These are phyloP conservation scores for Cicer pinnatifidum DNA, from an alignment of 306 rosid genomes.

Conservation along the genomic window DNA sequence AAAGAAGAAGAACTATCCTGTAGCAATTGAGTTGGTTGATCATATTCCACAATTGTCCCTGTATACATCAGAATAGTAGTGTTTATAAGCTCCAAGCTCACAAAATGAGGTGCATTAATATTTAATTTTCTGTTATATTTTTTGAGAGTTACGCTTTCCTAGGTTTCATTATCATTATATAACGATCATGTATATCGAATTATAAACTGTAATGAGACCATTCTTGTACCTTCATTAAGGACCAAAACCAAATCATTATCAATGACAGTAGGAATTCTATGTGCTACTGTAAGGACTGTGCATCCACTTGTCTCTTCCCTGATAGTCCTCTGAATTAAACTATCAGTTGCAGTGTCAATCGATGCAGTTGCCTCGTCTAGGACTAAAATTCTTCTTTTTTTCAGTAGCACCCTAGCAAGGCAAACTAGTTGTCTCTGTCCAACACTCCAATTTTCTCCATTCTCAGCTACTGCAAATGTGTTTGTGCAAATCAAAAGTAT, in stretches of 20 bases:
- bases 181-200: constrained; percentile 6
- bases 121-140: neutral
- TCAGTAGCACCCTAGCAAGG: constrained; percentile 79
- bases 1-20: constrained; percentile 67
- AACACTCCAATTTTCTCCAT: constrained; percentile 96
- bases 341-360: constrained; percentile 80
- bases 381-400: constrained; percentile 74
- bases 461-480: constrained; percentile 73
- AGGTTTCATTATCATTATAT: constrained; percentile 29
- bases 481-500: constrained; percentile 7
- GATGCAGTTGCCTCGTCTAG: constrained; percentile 98
- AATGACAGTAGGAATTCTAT: constrained; percentile 81
- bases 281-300: constrained; percentile 88
- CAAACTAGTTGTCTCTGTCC: constrained; percentile 97
- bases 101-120: neutral
- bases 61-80: constrained; percentile 38
- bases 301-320: constrained; percentile 74
- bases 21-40: constrained; percentile 64
- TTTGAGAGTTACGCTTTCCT: neutral
- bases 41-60: constrained; percentile 79
- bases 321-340: constrained; percentile 76
- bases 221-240: constrained; percentile 71
- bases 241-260: constrained; percentile 85
- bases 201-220: constrained; percentile 2
- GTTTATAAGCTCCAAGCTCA: constrained; percentile 17